Conservation (phyloP, 805 yeast genomes). For the Nakazawaea wickerhamii region DNA sequence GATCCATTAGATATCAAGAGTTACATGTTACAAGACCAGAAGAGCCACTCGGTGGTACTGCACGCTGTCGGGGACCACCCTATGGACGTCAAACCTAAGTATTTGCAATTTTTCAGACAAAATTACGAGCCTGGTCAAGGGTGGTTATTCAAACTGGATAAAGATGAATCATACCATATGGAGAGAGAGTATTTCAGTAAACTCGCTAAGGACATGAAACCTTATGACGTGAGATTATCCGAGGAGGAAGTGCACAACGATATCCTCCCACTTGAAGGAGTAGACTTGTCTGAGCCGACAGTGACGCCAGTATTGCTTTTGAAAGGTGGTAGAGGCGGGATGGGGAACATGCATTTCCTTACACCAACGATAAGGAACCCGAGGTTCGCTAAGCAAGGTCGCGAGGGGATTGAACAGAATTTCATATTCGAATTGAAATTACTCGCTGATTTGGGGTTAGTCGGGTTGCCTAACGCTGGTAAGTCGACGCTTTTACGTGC, state of each 20-base stretch:
- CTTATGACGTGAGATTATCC: slow-evolving; percentile 55
- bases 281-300: slow-evolving; percentile 62
- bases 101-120: slow-evolving; percentile 58
- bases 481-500: slow-evolving; percentile 85
- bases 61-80: slow-evolving; percentile 21
- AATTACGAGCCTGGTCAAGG: slow-evolving; percentile 70
- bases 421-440: slow-evolving; percentile 82
- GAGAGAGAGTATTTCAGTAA: slow-evolving; percentile 61
- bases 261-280: slow-evolving; percentile 73
- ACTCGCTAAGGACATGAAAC: slow-evolving; percentile 57
- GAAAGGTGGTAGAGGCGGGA: slow-evolving; percentile 89
- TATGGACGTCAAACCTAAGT: slow-evolving; percentile 26
- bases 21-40: slow-evolving; percentile 17
- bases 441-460: slow-evolving; percentile 89
- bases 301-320: slow-evolving; percentile 63
- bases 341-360: slow-evolving; percentile 94
- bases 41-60: slow-evolving; percentile 9
- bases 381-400: slow-evolving; percentile 76
- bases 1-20: slow-evolving; percentile 48
- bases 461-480: slow-evolving; percentile 96
- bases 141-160: slow-evolving; percentile 76
- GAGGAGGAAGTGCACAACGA: slow-evolving; percentile 59
- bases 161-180: slow-evolving; percentile 63
- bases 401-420: slow-evolving; percentile 57
- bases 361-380: slow-evolving; percentile 85